Base-by-base conservation (phyloP, 2,329 filamentous ascomycete genomes). In the Aspergillus carbonarius region DNA sequence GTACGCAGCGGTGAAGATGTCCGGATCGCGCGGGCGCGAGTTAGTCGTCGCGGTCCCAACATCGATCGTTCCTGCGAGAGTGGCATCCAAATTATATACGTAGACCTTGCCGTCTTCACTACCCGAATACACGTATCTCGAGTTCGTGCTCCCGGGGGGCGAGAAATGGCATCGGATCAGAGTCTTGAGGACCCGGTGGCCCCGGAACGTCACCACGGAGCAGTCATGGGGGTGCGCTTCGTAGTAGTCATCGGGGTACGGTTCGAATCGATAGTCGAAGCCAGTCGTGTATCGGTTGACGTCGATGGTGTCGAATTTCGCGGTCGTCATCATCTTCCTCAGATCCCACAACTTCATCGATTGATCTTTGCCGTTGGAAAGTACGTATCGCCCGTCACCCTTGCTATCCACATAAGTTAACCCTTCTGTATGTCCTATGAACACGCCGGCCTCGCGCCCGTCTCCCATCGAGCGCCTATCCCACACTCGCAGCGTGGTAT, bases 331-430 rank as follows among this genome's bases (percentile, higher is more conserved):
- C 83, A 92, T 93, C 82, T 91, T 96, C 53, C 93, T 84, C 57
- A 97, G 74, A 73, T 99, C 95, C 95, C 95, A 99, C 0, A 99
- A 83, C 76, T 98, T 98, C 86, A 96, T 96, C 42, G 88, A 93
- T 74, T 98, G 95, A 71, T 99, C 95, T 72, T 98, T 99, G 61
- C 87, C 91, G 68, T 99, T 99, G 65, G 89, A 93, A 25, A 99
- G 84, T 8, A 98, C 89, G 73, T 98, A 98, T 57, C 93, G 85
- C 2, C 87, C 86, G 68, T 96, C 92, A 40, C 90, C 91, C 82
- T 98, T 93, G 75, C 89, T 93, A 71, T 88, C 86, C 34, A 88
- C 85, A 61, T 87, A 88, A 0, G 86, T 88, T 51, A 88, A 66
- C 6, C 85, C 85, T 72, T 88, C 85, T 0, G 84, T 88, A 66